Evolutionary conservation across 2,329 filamentous ascomycete species (phyloP).

Genomic region (Ophiosphaerella korrae): DNA sequence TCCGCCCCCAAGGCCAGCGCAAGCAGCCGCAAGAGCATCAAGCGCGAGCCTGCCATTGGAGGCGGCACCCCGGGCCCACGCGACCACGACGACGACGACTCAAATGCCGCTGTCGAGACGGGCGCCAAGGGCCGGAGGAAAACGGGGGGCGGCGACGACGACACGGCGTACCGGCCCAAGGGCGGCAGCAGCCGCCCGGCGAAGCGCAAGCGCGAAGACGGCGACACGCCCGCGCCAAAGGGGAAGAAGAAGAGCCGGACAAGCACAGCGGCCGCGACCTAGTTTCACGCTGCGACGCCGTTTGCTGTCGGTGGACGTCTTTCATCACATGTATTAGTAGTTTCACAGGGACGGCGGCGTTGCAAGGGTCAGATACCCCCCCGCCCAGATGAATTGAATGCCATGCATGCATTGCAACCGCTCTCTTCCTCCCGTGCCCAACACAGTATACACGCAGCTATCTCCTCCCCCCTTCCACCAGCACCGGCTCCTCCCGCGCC

Average conservation of each 20-base stretch:
- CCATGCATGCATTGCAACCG: background rate
- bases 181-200: constrained; percentile 51
- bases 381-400: constrained; percentile 1
- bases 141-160: constrained; percentile 47
- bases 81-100: constrained; percentile 51
- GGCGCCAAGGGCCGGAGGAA: constrained; percentile 28
- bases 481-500: constrained; percentile 22
- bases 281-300: background rate
- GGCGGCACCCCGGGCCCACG: constrained; percentile 42
- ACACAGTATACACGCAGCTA: no score
- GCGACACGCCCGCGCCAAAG: constrained; percentile 31
- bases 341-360: no score
- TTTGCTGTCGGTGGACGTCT: no score
- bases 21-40: constrained; percentile 32
- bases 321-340: no score
- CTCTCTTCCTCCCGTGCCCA: no score
- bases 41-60: constrained; percentile 40
- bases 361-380: background rate
- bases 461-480: constrained; percentile 22
- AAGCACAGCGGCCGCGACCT: constrained; percentile 24
- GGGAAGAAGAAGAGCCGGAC: constrained; percentile 42
- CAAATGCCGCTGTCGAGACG: constrained; percentile 34
- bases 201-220: constrained; percentile 52
- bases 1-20: constrained; percentile 32
- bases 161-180: constrained; percentile 55